phyloP scores from a whole-genome alignment of 129 eudicot species.

The Logfia minima region DNA sequence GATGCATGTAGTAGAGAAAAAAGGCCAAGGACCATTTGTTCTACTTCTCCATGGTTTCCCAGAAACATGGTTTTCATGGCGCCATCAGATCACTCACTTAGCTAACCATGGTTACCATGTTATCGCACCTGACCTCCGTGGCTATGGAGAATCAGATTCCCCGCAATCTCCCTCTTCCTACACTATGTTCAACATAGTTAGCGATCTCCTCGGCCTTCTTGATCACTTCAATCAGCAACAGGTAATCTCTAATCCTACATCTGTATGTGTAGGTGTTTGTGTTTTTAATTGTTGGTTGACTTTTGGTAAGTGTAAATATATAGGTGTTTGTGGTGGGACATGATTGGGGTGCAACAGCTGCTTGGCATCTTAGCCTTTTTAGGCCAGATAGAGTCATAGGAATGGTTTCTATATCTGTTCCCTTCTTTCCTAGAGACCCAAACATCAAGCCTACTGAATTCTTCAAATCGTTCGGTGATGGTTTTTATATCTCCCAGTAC shows the following conservation, averaged over 20 bases:
- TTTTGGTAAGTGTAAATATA: neutral
- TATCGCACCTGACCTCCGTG: conserved; percentile 63
- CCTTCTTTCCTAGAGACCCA: conserved; percentile 49
- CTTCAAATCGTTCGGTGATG: conserved; percentile 42
- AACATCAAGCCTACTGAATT: conserved; percentile 30
- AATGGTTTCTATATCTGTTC: conserved; percentile 42
- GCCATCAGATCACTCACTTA: conserved; percentile 46
- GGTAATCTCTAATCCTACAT: conserved; percentile 23
- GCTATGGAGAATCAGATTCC: conserved; percentile 54
- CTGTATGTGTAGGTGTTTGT: neutral
- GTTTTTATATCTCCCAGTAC: conserved; percentile 40
- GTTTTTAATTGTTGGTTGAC: conserved; percentile 10
- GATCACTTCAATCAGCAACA: conserved; percentile 49
- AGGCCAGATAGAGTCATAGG: conserved; percentile 60
- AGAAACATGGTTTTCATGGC: conserved; percentile 57
- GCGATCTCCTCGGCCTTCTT: conserved; percentile 57
- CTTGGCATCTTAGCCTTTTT: conserved; percentile 54
- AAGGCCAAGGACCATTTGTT: conserved; percentile 49
- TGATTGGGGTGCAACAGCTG: conserved; percentile 56
- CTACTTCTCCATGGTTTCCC: conserved; percentile 67
- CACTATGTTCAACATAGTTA: conserved; percentile 52
- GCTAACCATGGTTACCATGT: conserved; percentile 59
- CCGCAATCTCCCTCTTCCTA: conserved; percentile 50
- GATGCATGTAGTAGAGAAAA: conserved; percentile 55
- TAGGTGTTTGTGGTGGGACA: conserved; percentile 61